Evolutionary conservation across 495 filamentous ascomycete species (phyloP), one percentile per base, ranked within the genome.

Genomic region (Hyaloscypha hepaticicola): DNA sequence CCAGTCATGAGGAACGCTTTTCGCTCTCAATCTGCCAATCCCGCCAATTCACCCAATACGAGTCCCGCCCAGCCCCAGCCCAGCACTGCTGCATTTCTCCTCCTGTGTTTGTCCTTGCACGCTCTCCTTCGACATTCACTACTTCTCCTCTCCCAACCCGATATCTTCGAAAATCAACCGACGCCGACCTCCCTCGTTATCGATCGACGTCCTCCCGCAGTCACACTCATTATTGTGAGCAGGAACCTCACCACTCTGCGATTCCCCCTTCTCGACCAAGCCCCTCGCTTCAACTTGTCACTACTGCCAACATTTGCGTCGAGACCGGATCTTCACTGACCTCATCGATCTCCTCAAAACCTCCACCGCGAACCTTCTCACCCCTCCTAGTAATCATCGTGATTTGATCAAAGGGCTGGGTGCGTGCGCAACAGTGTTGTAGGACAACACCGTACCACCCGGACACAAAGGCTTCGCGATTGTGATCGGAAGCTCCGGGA

Each of bases 181-280:
- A 45, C 61, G 41, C 28, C 57, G 55, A 56, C 55, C 33, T 31
- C 59, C 66, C 64, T 66, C 61, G 52, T 29, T 60, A 22, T 25
- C 29, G 22, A 5, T 50, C 57, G 52, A 49, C 41, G 58, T 63
- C 55, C 56, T 63, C 68, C 65, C 71, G 66, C 59, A 69, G 71
- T 58, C 71, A 68, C 72, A 60, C 69, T 73, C 72, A 67, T 64
- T 58, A 64, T 65, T 61, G 66, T 70, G 70, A 65, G 71, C 70
- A 64, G 70, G 69, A 68, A 60, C 45, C 67, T 63, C 66, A 67
- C 65, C 28, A 16, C 21, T 38, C 38, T 53, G 49, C 60, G 33
- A 63, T 28, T 26, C 19, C 24, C 14, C 38, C 38, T 4, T 0
- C 12, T 33, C 31, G n/a, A 24, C 58, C 58, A 51, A 64, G 33